Conservation (phyloP, 2,329 filamentous ascomycete genomes). For the Pseudogymnoascus sp. region DNA sequence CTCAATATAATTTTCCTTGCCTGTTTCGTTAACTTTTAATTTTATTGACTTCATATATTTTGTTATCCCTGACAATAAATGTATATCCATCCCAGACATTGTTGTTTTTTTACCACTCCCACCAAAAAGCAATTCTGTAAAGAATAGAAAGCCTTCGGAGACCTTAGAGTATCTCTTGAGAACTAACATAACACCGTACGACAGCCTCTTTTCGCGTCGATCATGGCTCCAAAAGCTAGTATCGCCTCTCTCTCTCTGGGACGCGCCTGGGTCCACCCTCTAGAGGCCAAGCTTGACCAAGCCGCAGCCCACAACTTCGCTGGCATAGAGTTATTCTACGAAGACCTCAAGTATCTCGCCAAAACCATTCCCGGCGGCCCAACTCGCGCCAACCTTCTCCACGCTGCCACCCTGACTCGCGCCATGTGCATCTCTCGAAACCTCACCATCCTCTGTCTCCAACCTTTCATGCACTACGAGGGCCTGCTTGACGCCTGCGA, state of each 20-base stretch:
- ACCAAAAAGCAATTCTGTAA: not conserved
- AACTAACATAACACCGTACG: not conserved
- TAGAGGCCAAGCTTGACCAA: constrained; percentile 59
- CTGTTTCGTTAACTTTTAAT: not conserved
- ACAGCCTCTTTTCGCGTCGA: too few species aligned
- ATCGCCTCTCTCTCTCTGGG: constrained; percentile 38
- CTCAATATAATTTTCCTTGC: not conserved
- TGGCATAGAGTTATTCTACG: constrained; percentile 70
- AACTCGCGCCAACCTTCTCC: constrained; percentile 37
- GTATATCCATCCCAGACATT: not conserved
- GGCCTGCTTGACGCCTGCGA: constrained; percentile 45
- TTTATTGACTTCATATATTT: not conserved
- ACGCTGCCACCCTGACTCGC: constrained; percentile 49
- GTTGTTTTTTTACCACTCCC: not conserved
- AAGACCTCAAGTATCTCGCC: constrained; percentile 61
- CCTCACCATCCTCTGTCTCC: constrained; percentile 55
- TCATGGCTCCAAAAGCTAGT: not conserved
- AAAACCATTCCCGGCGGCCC: constrained; percentile 17
- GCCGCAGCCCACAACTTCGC: constrained; percentile 56
- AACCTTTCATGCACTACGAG: constrained; percentile 71
- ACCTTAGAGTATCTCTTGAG: too few species aligned
- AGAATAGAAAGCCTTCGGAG: not conserved
- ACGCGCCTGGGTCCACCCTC: constrained; percentile 58
- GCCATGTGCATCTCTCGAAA: constrained; percentile 46
- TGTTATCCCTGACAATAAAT: not conserved